Evolutionary conservation across 129 eudicot genomes (phyloP).

Genomic region (Flaveria bidentis): DNA sequence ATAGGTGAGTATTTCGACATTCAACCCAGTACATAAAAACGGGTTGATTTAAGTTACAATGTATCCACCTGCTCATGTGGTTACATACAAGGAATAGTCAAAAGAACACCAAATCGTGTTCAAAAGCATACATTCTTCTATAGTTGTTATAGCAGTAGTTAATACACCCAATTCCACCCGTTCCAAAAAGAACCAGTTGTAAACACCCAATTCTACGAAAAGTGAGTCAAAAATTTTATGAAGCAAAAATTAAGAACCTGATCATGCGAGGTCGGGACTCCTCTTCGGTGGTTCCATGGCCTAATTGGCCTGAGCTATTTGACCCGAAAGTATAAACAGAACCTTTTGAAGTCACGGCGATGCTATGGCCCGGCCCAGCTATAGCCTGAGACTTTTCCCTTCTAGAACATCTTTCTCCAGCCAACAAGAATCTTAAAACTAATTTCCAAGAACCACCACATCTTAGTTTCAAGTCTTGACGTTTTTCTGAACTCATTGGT

Average conservation of each 20-base stretch:
- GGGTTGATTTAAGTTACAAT: background rate
- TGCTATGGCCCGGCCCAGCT: conserved; percentile 96
- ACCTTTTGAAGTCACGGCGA: conserved; percentile 87
- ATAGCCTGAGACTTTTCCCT: conserved; percentile 95
- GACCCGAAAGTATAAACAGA: conserved; percentile 83
- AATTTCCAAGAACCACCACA: conserved; percentile 99
- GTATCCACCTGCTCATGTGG: background rate
- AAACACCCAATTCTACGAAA: background rate
- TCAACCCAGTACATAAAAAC: background rate
- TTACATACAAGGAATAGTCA: background rate
- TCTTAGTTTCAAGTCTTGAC: conserved; percentile 54
- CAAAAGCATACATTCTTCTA: background rate
- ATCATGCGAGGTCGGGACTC: conserved; percentile 70
- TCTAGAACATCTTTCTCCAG: conserved; percentile 88
- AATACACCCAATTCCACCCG: background rate
- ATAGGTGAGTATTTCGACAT: background rate
- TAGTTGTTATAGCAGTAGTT: background rate
- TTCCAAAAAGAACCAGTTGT: conserved; percentile 5
- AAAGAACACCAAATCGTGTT: background rate
- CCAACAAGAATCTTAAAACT: conserved; percentile 79
- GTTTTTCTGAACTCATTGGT: conserved; percentile 66
- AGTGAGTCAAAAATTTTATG: background rate
- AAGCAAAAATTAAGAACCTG: conserved; percentile 45
- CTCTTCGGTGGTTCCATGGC: conserved; percentile 77
- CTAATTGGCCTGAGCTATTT: conserved; percentile 90